These are phyloP conservation scores for Phytophthora tubulina DNA, from an alignment of 352 stramenopile genomes.

Conservation along the genomic window DNA sequence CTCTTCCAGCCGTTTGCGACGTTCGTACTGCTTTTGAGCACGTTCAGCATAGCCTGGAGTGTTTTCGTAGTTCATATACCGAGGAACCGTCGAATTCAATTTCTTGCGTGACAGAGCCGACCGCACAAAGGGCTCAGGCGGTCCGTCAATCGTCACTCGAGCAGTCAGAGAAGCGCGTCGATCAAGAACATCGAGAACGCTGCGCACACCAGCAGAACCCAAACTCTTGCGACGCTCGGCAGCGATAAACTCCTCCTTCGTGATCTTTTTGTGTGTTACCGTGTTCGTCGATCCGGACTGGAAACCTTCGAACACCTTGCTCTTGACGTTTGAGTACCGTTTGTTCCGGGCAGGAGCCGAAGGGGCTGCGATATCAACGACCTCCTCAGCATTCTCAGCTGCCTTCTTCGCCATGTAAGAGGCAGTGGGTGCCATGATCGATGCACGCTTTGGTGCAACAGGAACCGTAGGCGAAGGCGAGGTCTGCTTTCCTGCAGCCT, in stretches of 20 bases:
- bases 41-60: conserved; percentile 53
- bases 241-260: conserved; percentile 48
- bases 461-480: conserved; percentile 28
- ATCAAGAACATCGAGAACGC: conserved; percentile 29
- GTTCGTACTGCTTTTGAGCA: conserved; percentile 66
- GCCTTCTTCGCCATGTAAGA: conserved; percentile 48
- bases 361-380: not conserved
- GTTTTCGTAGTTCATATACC: conserved; percentile 76
- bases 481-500: conserved; percentile 13
- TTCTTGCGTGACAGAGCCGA: conserved; percentile 54
- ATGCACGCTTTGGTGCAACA: conserved; percentile 41
- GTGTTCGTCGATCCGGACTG: conserved; percentile 27
- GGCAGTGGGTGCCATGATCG: conserved; percentile 44
- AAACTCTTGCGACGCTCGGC: conserved; percentile 59
- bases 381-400: conserved; percentile 23
- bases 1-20: conserved; percentile 73
- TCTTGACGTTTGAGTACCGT: conserved; percentile 62
- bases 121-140: conserved; percentile 42
- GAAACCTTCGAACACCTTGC: conserved; percentile 52
- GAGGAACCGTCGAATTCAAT: conserved; percentile 55
- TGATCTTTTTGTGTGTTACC: conserved; percentile 42
- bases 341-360: conserved; percentile 38
- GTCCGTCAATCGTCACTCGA: conserved; percentile 27
- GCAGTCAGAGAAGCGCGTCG: conserved; percentile 42
- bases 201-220: conserved; percentile 34